phyloP scores from a whole-genome alignment of 1,139 yeast genomes.

The Sporopachydermia cereana region DNA sequence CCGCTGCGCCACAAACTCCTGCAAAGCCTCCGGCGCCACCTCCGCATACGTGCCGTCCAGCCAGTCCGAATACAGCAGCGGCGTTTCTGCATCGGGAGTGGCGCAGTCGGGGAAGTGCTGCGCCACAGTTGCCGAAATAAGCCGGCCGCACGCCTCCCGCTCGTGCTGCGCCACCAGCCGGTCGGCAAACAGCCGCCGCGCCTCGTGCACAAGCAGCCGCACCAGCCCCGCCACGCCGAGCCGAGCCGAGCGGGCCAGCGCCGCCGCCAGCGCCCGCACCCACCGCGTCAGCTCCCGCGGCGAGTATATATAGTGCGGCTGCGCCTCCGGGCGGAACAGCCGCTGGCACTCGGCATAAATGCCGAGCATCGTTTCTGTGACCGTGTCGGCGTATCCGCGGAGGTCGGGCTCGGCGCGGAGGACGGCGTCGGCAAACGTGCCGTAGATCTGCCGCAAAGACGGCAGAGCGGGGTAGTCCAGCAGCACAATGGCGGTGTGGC shows the following conservation, averaged over 20 bases:
- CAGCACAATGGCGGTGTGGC: slow-evolving; percentile 57
- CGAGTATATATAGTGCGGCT: slow-evolving; percentile 62
- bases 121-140: slow-evolving; percentile 41
- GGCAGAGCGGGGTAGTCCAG: slow-evolving; percentile 69
- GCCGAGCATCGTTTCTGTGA: slow-evolving; percentile 59
- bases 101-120: slow-evolving; percentile 23
- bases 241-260: not conserved
- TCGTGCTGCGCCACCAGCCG: slow-evolving; percentile 43
- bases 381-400: slow-evolving; percentile 37
- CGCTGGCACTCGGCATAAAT: slow-evolving; percentile 40
- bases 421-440: slow-evolving; percentile 43
- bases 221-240: slow-evolving; percentile 45
- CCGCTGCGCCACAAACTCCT: slow-evolving; percentile 49
- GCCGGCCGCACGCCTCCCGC: slow-evolving; percentile 15
- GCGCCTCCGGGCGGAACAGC: slow-evolving; percentile 27
- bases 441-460: slow-evolving; percentile 61
- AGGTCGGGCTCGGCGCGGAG: slow-evolving; percentile 54
- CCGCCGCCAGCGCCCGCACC: slow-evolving; percentile 50
- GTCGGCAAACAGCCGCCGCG: slow-evolving; percentile 64
- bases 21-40: slow-evolving; percentile 38
- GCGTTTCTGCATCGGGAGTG: slow-evolving; percentile 44
- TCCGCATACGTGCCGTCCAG: slow-evolving; percentile 50
- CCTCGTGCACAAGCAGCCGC: slow-evolving; percentile 77
- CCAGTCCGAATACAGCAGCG: slow-evolving; percentile 67
- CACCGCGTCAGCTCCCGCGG: slow-evolving; percentile 91